A percentile compares a stretch with the other conserved stretches of the same genome.
Evolutionary conservation across 345 rosid genomes (phyloP).

Genomic region (Hypericum perforatum): DNA sequence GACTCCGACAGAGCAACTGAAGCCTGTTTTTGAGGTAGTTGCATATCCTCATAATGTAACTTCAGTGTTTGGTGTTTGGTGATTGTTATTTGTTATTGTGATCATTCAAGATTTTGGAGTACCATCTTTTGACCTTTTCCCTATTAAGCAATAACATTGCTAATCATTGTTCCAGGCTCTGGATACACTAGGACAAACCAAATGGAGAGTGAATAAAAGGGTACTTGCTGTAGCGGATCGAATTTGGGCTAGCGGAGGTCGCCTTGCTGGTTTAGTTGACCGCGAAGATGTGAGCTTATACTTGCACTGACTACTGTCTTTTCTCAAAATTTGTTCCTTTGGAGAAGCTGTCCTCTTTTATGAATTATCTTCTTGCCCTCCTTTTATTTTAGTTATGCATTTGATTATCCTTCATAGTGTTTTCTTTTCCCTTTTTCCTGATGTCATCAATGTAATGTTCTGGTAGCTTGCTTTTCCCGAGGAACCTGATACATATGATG

Average conservation of each 20-base stretch:
- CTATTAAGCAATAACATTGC: slow-evolving; percentile 14
- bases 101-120: too few relatives aligned
- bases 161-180: slow-evolving; percentile 55
- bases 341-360: too few relatives aligned
- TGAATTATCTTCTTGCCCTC: too few relatives aligned
- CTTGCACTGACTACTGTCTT: background rate
- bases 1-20: slow-evolving; percentile 53
- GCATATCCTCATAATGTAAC: background rate
- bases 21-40: slow-evolving; percentile 68
- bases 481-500: slow-evolving; percentile 66
- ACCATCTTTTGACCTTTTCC: background rate
- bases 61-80: slow-evolving; percentile 2
- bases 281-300: slow-evolving; percentile 69
- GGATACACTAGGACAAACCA: slow-evolving; percentile 87
- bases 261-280: slow-evolving; percentile 68
- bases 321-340: too few relatives aligned
- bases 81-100: too few relatives aligned
- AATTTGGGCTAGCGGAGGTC: slow-evolving; percentile 91
- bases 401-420: slow-evolving; percentile 2
- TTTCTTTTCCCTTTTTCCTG: background rate
- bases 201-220: slow-evolving; percentile 86
- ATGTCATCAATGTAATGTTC: background rate
- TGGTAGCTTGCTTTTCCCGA: slow-evolving; percentile 64
- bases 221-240: slow-evolving; percentile 73
- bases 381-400: slow-evolving; percentile 7